A percentile compares a stretch with the other conserved stretches of the same genome.
Conservation (phyloP, 371 early-diverging fungal species). For the Lichtheimia ornata region DNA sequence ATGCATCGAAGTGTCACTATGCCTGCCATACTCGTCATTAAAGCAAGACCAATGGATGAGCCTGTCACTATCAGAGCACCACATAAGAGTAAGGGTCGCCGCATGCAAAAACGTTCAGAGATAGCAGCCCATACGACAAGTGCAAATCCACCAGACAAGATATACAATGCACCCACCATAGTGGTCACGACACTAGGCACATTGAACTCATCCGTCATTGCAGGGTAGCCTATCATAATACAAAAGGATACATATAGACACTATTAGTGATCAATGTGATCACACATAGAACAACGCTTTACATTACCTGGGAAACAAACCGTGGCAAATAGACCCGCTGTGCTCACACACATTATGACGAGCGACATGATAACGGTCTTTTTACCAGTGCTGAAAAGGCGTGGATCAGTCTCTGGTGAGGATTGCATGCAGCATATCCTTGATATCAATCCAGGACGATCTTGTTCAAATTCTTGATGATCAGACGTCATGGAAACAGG, state of each 20-base stretch:
- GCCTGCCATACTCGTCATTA: constrained; percentile 54
- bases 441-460: no score
- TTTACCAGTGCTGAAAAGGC: constrained; percentile 11
- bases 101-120: constrained; percentile 56
- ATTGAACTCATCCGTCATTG: constrained; percentile 36
- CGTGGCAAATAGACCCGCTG: constrained; percentile 26
- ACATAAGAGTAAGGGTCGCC: constrained; percentile 54
- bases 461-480: no score
- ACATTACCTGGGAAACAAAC: constrained; percentile 27
- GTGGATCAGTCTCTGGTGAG: constrained; percentile 26
- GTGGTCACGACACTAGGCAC: constrained; percentile 52
- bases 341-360: constrained; percentile 19
- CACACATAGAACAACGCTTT: no score
- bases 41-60: constrained; percentile 65
- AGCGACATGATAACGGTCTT: constrained; percentile 22
- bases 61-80: constrained; percentile 58
- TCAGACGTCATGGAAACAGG: no score
- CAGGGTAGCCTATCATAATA: constrained; percentile 35
- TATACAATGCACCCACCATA: constrained; percentile 54
- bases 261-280: background rate
- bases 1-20: constrained; percentile 67
- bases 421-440: constrained; percentile 7
- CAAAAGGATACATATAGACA: no score
- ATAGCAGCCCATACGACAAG: constrained; percentile 62
- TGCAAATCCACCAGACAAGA: constrained; percentile 57